A percentile compares a stretch with the other conserved stretches of the same genome.
Conservation (phyloP, 2,329 filamentous ascomycete species). For the Nothomitra cinnamomea region DNA sequence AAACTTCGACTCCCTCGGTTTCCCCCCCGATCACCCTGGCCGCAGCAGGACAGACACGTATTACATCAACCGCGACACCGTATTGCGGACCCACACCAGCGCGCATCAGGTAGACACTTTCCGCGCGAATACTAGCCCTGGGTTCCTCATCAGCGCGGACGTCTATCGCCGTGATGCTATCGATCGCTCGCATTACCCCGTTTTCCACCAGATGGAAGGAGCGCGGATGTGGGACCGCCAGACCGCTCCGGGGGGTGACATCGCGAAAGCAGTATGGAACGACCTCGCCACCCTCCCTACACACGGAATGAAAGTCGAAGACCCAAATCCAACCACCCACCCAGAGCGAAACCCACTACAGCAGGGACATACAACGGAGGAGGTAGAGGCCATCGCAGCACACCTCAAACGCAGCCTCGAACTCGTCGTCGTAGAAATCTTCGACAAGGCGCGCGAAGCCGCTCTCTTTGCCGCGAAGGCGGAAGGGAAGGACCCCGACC, state of each 20-base stretch:
- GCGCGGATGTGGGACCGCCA: constrained; percentile 73
- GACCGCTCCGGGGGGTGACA: constrained; percentile 36
- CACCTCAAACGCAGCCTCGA: constrained; percentile 86
- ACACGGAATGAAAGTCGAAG: constrained; percentile 63
- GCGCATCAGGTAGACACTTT: constrained; percentile 82
- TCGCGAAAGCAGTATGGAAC: constrained; percentile 48
- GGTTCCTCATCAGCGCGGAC: constrained; percentile 83
- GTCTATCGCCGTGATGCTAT: constrained; percentile 93
- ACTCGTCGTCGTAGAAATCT: constrained; percentile 76
- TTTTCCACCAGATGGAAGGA: constrained; percentile 98
- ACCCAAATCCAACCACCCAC: constrained; percentile 65
- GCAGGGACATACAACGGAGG: constrained; percentile 51
- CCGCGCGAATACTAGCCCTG: constrained; percentile 44
- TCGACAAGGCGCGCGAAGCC: constrained; percentile 57
- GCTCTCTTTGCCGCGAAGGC: constrained; percentile 34
- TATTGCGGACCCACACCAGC: constrained; percentile 84
- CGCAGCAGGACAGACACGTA: constrained; percentile 83
- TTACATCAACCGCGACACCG: constrained; percentile 71
- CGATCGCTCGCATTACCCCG: constrained; percentile 85
- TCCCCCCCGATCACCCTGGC: constrained; percentile 74
- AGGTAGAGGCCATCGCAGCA: constrained; percentile 64
- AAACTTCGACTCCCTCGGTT: constrained; percentile 96
- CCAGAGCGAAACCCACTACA: constrained; percentile 72
- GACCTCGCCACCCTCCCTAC: constrained; percentile 56
- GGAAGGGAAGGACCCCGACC: constrained; percentile 19